Evolutionary conservation across 2,329 filamentous ascomycete genomes (phyloP).

Genomic region (Sordariomycetes sp.): DNA sequence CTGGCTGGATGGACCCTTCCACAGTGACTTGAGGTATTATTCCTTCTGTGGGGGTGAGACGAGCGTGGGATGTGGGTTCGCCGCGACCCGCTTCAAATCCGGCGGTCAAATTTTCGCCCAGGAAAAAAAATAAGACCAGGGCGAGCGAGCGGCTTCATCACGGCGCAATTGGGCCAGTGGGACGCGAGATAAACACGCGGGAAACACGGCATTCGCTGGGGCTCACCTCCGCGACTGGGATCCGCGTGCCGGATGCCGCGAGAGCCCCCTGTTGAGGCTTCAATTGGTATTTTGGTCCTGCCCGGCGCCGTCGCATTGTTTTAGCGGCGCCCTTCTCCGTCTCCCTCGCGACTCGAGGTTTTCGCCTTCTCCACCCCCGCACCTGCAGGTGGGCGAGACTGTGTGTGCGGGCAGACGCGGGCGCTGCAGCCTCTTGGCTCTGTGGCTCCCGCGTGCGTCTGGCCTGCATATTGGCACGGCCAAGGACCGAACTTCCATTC

Average conservation of each 20-base stretch:
- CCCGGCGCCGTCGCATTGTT: too few relatives aligned
- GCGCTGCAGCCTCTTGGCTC: neutral
- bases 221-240: neutral
- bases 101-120: too few relatives aligned
- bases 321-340: too few relatives aligned
- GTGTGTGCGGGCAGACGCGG: neutral
- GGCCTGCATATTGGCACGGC: neutral
- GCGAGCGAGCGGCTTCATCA: neutral
- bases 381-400: neutral
- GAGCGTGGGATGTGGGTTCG: too few relatives aligned
- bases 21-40: too few relatives aligned
- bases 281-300: neutral
- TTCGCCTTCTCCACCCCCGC: neutral
- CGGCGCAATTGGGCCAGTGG: neutral
- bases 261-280: neutral
- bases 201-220: neutral
- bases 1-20: too few relatives aligned
- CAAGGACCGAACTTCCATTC: too few relatives aligned
- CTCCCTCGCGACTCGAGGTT: neutral
- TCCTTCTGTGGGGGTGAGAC: too few relatives aligned
- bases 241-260: neutral
- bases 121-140: too few relatives aligned
- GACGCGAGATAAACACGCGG: neutral
- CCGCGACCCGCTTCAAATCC: too few relatives aligned
- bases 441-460: neutral